Base-by-base conservation (phyloP, 345 rosid species). In the Noccaea caerulescens region DNA sequence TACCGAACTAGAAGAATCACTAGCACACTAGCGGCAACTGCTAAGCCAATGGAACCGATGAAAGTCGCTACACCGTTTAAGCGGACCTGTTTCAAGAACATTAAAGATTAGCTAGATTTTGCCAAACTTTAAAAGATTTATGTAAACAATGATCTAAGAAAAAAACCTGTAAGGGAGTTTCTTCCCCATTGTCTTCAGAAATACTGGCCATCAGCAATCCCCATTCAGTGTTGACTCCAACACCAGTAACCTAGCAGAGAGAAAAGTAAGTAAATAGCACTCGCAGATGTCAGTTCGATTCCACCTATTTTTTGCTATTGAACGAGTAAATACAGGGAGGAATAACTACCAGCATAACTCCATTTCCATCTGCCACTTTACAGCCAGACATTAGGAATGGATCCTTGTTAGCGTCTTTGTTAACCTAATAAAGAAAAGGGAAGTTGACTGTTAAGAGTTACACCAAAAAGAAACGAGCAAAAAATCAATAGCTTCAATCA, bases 341-440 rank as follows among this genome's bases (percentile, higher is more conserved):
- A 10, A 41, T 10, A 46, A 54, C 23, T 82, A 95, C 99, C 88
- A 95, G 88, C 98, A 95, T 90, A 50, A 77, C 81, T 65, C 99
- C 99, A 65, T 80, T 80, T 46, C 99, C 99, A 83, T 95, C 99
- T 2, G 98, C 99, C 33, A 95, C 97, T 79, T 95, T 95, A 79
- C 99, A 95, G 20, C 99, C 99, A 79, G 99, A 90, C 98, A 95
- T 87, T 9, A 95, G 72, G 81, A 95, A 95, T 33, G 99, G 99
- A 39, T 85, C 80, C 77, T 75, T 78, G 51, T 63, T 95, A 20
- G 89, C 23, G 80, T 88, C 86, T 82, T 95, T 95, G 85, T 79
- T 92, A 57, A 88, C 94, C 99, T 95, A 72, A 61, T 69, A 66
- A 3, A 47, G 32, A 65, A 58, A 49, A 76, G 8, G 2, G 3